Evolutionary conservation across 2,329 filamentous ascomycete genomes (phyloP).

Genomic region (Phaeophleospora eucalypticola): DNA sequence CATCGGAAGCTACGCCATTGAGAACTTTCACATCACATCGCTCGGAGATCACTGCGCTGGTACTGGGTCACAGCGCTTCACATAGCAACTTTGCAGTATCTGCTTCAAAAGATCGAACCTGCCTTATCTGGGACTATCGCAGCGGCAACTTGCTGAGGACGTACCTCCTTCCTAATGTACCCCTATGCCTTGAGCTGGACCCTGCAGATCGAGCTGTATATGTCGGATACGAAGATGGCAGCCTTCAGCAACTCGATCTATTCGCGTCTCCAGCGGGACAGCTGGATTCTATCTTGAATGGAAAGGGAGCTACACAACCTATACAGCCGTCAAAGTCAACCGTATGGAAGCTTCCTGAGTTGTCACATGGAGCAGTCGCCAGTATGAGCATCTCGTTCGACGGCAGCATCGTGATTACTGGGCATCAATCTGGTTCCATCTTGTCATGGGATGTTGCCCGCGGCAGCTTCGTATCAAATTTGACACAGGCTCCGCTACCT

Average conservation of each 20-base stretch:
- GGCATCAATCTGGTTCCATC: constrained; percentile 75
- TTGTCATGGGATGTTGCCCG: constrained; percentile 75
- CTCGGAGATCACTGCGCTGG: constrained; percentile 63
- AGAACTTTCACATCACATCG: constrained; percentile 75
- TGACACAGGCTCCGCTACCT: constrained; percentile 62
- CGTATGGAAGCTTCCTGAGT: constrained; percentile 30
- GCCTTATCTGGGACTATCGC: constrained; percentile 88
- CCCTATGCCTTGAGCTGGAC: constrained; percentile 71
- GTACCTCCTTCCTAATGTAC: constrained; percentile 70
- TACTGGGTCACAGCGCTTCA: constrained; percentile 62
- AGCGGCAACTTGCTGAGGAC: constrained; percentile 74
- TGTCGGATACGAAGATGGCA: constrained; percentile 74
- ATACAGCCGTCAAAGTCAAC: constrained; percentile 39
- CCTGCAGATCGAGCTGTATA: constrained; percentile 80
- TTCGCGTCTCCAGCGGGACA: constrained; percentile 37
- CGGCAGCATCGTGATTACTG: constrained; percentile 72
- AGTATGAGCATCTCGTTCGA: constrained; percentile 77
- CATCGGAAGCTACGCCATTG: constrained; percentile 62
- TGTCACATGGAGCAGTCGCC: constrained; percentile 60
- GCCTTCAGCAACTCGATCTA: constrained; percentile 75
- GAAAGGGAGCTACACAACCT: constrained; percentile 23
- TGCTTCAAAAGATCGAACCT: constrained; percentile 78
- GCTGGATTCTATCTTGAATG: constrained; percentile 21
- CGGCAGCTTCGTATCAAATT: constrained; percentile 61
- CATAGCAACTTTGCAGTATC: constrained; percentile 81